Base-by-base conservation (phyloP, 192 early-diverging fungal genomes). In the Coemansia sp. region DNA sequence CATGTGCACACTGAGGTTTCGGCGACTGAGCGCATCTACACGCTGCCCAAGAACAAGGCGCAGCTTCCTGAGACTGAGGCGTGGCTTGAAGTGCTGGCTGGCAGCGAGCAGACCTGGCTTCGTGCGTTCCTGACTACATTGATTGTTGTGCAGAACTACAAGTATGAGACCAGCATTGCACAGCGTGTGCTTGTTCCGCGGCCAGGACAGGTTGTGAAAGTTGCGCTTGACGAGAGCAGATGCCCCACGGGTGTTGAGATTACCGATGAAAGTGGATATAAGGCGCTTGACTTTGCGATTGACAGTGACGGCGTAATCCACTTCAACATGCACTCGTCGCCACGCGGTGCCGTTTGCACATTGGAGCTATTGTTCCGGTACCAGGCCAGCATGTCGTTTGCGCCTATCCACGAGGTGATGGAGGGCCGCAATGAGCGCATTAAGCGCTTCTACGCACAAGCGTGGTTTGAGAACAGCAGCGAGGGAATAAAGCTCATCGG, bases 331-430 rank as follows among this genome's bases (percentile, higher is more conserved):
- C 87, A 85, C 70, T 74, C 79, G n/a, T 50, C 71, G 49, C 74
- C 75, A 1, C 71, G 72, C 15, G 74, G 88, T 9, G 86, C 84
- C 12, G 80, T 77, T 11, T 87, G 95, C 63, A 90, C 92, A 6
- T 84, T 98, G 62, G 81, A 89, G 57, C 89, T 98, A 61, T 72
- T 88, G 63, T 96, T 95, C 87, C 79, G 80, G 56, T 96, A 96
- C 85, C 84, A 85, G 47, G 90, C 94, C 21, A 81, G 85, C 60
- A 88, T 89, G 72, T 88, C 92, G 4, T 89, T 88, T 70, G 89
- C 90, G 70, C 91, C 91, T 23, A 93, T 98, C 69, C 95, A 96
- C 65, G 78, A 81, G 63, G 63, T 75, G 7, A 81, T 81, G 78
- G 74, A 79, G 50, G 74, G 74, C 32, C 74, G 74, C 65, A 76